Evolutionary conservation across 208 protist genomes (phyloP), one percentile per base, ranked within the genome.

Genomic region (Kentomonas sorsogonicus): DNA sequence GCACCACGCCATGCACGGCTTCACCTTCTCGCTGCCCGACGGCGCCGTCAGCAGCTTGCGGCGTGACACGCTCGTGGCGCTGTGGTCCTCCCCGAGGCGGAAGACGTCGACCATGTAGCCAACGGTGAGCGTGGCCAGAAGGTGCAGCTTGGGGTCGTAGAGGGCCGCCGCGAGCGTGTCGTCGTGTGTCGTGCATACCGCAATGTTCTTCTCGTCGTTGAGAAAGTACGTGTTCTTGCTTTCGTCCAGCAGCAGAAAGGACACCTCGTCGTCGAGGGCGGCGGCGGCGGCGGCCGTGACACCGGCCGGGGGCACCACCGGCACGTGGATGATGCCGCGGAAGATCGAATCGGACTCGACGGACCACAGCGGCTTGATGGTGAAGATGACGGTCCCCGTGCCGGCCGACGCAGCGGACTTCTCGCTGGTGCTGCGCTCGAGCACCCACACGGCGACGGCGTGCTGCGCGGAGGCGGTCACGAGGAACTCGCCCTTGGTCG

Each of bases 1-100:
- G 6, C 75, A 82, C 89, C 84, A 95, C n/a, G 63, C 57, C 84
- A 95, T 91, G 23, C 76, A 70, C 18, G 86, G 55, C 20, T 47
- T 63, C 6, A 75, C 60, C 9, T 56, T 70, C 9, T 79, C 70
- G 13, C 55, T 36, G 1, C 41, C 55, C 23, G 82, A 56, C 1
- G 50, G 47, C 29, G 85, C 63, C 0, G 72, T 74, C 2, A 77
- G 75, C 20, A 96, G 60, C 61, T 91, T 94, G 29, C 83, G 79
- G n/a, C 80, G 77, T 41, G 89, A 52, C 31, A 66, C 31, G 0
- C 72, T 71, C 26, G 63, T 72, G 0, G 68, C 57, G 27, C 61
- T 73, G 50, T 87, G 47, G 18, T 79, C 69, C 26, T 89, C 72
- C 10, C 61, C 54, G 0, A 96, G 23, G 22, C 53, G 47, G 65